Evolutionary conservation across 1,284 basidiomycete genomes (phyloP).

Genomic region (Ceratobasidium sp.): DNA sequence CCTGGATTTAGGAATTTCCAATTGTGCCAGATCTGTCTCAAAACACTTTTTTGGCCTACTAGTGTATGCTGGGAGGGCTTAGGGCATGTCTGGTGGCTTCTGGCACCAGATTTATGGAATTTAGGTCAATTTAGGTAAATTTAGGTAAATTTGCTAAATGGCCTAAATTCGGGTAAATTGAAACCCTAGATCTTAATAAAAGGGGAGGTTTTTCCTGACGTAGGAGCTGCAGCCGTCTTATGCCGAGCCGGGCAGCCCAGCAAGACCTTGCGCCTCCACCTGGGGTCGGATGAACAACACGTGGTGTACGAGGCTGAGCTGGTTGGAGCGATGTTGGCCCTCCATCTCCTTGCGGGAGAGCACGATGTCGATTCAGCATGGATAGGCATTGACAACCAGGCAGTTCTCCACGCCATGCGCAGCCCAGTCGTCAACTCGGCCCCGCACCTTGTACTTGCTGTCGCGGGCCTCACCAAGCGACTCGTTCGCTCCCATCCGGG

Average conservation of each 20-base stretch:
- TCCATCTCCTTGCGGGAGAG: slow-evolving; percentile 8
- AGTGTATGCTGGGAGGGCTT: too few relatives aligned
- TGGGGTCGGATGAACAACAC: slow-evolving; percentile 34
- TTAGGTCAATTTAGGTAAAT: too few relatives aligned
- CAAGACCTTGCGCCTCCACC: slow-evolving; percentile 19
- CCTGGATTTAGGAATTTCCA: too few relatives aligned
- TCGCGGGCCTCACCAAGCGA: not conserved
- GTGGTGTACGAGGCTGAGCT: slow-evolving; percentile 49
- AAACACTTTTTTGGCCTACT: too few relatives aligned
- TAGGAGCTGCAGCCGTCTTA: slow-evolving; percentile 42
- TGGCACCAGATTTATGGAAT: too few relatives aligned
- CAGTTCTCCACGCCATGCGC: slow-evolving; percentile 1
- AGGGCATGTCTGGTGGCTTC: too few relatives aligned
- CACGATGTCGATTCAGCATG: not conserved
- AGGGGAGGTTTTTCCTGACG: too few relatives aligned
- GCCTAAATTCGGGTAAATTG: too few relatives aligned
- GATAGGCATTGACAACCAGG: slow-evolving; percentile 27
- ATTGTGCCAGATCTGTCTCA: too few relatives aligned
- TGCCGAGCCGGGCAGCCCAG: slow-evolving; percentile 5
- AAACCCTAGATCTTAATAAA: too few relatives aligned
- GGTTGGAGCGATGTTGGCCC: slow-evolving; percentile 38
- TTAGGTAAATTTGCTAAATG: too few relatives aligned
- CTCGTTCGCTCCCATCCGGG: not conserved
- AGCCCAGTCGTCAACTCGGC: not conserved
- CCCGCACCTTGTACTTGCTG: slow-evolving; percentile 13